A percentile compares a stretch with the other conserved stretches of the same genome.
Conservation (phyloP, 2,329 filamentous ascomycete genomes). For the Onygenales sp. region DNA sequence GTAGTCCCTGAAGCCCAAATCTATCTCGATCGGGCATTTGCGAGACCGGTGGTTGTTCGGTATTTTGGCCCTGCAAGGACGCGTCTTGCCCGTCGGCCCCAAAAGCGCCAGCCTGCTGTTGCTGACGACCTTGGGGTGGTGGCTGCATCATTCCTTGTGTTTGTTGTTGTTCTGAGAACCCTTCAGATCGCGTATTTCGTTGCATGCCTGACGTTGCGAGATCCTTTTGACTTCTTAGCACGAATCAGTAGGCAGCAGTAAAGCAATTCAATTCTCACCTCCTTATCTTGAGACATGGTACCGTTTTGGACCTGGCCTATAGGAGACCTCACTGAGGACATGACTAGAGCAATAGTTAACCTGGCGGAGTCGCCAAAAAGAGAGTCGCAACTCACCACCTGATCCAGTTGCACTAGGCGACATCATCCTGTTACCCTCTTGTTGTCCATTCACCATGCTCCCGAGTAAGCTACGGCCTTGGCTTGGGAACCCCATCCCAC, state of each 20-base stretch:
- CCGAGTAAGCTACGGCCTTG: conserved; percentile 23
- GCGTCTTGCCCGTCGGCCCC: conserved; percentile 21
- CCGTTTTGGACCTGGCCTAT: conserved; percentile 35
- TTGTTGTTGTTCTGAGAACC: conserved; percentile 24
- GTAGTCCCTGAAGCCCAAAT: conserved; percentile 51
- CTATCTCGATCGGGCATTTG: conserved; percentile 53
- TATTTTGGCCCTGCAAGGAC: conserved; percentile 21
- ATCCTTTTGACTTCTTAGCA: conserved; percentile 23
- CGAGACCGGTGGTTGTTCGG: conserved; percentile 33
- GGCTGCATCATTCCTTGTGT: conserved; percentile 14
- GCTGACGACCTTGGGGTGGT: conserved; percentile 22
- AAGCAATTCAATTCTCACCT: conserved; percentile 15
- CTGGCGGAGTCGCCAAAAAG: conserved; percentile 4
- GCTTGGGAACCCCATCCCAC: conserved; percentile 32
- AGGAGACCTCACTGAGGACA: conserved; percentile 32
- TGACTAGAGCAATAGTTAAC: conserved; percentile 18
- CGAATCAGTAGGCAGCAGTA: neutral
- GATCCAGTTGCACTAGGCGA: conserved; percentile 23
- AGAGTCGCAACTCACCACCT: conserved; percentile 20
- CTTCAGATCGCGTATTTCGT: conserved; percentile 17
- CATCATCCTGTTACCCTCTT: conserved; percentile 24
- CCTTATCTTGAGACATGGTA: conserved; percentile 33
- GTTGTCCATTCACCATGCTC: conserved; percentile 27
- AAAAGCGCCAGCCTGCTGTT: conserved; percentile 22
- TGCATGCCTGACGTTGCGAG: conserved; percentile 22